Evolutionary conservation across 23 red algal genomes (phyloP), one percentile per base, ranked within the genome.

Genomic region (Gracilaria domingensis): DNA sequence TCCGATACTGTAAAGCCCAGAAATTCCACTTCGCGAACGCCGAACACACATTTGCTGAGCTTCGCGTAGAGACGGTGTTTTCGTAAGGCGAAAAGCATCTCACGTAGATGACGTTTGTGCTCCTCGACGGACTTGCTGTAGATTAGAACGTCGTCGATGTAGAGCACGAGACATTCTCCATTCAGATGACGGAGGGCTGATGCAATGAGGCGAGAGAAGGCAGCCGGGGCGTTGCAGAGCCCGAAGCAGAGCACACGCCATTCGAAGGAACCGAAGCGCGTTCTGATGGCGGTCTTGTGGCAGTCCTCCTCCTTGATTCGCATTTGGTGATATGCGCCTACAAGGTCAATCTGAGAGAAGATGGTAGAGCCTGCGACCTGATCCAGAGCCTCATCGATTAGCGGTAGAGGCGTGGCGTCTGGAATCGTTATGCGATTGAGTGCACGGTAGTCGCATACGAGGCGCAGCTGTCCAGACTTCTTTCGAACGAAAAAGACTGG

Each of bases 201-300:
- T 4, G 62, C 0, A 17, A 75, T 59, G 24, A 87, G 67, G 13
- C 28, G 21, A 25, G 33, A 66, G 53, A 87, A 87, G 0, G 83
- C 62, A 16, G 64, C 66, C 14, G 64, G 66, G 14, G 65, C 83
- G 33, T 75, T 87, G 39, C 21, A n/a, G 12, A 87, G 26, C 23
- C 66, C 66, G 36, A 87, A 87, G 60, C 64, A 87, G 5, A 87
- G 26, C 14, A 74, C 62, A 18, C 42, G 51, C 83, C 83, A 87
- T 54, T 87, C 83, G 53, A 87, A 87, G 6, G 66, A 75, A 36
- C 83, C 61, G 29, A 73, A 87, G 0, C 65, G 64, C 20, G 83
- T 86, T 71, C 82, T 7, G 24, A 71, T 74, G 14, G 82, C 61
- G 0, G 82, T 73, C 26, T 86, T 86, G 13, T 26, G 35, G 53